phyloP scores from a whole-genome alignment of 2,329 filamentous ascomycete genomes.

The Talaromyces sp. region DNA sequence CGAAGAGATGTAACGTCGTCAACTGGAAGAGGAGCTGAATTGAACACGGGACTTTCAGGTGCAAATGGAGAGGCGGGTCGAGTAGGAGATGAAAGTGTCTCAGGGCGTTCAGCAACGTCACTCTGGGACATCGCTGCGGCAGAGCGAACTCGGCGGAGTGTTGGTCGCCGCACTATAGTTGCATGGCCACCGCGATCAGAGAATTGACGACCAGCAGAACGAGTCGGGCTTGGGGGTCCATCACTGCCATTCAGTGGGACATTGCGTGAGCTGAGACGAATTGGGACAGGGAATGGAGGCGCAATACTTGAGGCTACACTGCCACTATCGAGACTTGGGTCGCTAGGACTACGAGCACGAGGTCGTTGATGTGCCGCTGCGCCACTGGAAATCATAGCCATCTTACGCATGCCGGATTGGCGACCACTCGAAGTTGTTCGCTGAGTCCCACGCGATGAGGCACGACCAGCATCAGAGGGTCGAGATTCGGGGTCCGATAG shows the following conservation, averaged over 20 bases:
- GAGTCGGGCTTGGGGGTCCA: conserved; percentile 75
- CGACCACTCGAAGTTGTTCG: conserved; percentile 42
- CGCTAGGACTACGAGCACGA: conserved; percentile 56
- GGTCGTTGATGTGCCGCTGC: conserved; percentile 69
- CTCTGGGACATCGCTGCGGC: conserved; percentile 69
- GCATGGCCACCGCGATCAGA: conserved; percentile 58
- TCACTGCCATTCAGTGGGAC: conserved; percentile 71
- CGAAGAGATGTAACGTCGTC: conserved; percentile 67
- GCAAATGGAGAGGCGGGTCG: conserved; percentile 69
- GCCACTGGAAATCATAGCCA: conserved; percentile 78
- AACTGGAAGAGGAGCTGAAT: conserved; percentile 72
- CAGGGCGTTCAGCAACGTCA: conserved; percentile 49
- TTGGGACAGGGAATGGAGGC: conserved; percentile 91
- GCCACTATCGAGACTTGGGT: conserved; percentile 46
- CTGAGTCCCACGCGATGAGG: conserved; percentile 18
- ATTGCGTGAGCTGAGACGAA: conserved; percentile 81
- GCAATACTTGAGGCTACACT: conserved; percentile 38
- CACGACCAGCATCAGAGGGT: conserved; percentile 24
- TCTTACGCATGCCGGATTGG: conserved; percentile 71
- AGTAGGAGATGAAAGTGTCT: conserved; percentile 53
- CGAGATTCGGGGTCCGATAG: conserved; percentile 34
- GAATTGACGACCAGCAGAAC: conserved; percentile 59
- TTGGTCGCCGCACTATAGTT: conserved; percentile 60
- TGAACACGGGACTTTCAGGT: conserved; percentile 63
- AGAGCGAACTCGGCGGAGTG: conserved; percentile 81